Evolutionary conservation across 2,329 filamentous ascomycete species (phyloP), one percentile per base, ranked within the genome.

Genomic region (Microdochium bolleyi): DNA sequence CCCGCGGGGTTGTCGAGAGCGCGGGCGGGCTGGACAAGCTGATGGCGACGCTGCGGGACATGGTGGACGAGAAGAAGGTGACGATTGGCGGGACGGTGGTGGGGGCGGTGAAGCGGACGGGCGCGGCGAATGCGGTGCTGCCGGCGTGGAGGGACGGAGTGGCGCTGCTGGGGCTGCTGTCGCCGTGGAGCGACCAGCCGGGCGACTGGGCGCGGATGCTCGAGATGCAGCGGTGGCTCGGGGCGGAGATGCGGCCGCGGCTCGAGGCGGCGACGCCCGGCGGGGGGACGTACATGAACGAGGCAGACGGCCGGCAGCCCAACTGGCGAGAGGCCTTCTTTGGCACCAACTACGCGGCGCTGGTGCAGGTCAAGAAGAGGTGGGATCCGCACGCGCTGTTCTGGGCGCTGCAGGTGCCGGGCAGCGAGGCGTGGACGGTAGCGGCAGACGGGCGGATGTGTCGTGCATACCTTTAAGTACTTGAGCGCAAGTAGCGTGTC

Each of bases 341-440:
- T 19, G 61, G 61, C 10, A 44, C 3, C 22, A 50, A 41, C 7
- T 63, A 63, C 38, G 41, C 41, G 4, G 30, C 49, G 9, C 48
- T 64, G 19, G 48, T 53, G 11, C 44, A 44, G 24, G 56, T 63
- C 46, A 52, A 63, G 62, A 52, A 49, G 25, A 50, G 52, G 49
- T 60, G 53, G 19, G 62, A 64, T 54, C 61, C 58, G 4, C 48
- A 50, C 1, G 51, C 50, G 16, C 37, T 62, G 2, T 62, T 61
- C 51, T 49, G 22, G n/a, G 51, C 19, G 41, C n/a, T 22, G 11
- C 25, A 48, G 32, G 27, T 25, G 19, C 32, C 41, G 3, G 51
- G 41, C 4, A 49, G 41, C 24, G 51, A 52, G 41, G 44, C 25
- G 13, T 52, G 51, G 51, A 44, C n/a, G n/a, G 41, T 46, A 19